phyloP scores from a whole-genome alignment of 2,329 filamentous ascomycete genomes.

The Arachnomyces sp. region DNA sequence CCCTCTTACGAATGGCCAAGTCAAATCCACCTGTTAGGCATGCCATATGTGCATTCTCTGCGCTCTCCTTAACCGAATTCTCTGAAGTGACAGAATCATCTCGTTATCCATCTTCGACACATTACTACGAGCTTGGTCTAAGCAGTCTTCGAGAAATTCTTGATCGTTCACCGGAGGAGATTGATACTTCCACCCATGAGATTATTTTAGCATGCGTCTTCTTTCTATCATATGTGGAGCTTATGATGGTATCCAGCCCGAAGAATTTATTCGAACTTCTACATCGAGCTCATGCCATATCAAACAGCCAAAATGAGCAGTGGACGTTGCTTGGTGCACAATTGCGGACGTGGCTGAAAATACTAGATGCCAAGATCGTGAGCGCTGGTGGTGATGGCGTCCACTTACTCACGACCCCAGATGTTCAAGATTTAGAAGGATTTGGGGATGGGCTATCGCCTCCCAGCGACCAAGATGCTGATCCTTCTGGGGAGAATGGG shows the following conservation, averaged over 20 bases:
- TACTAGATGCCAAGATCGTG: constrained; percentile 2
- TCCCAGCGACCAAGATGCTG: background rate
- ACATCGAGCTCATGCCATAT: background rate
- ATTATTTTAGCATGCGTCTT: background rate
- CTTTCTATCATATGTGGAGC: constrained; percentile 1
- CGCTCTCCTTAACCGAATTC: background rate
- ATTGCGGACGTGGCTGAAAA: background rate
- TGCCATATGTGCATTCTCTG: constrained; percentile 2
- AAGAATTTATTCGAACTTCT: constrained; percentile 1
- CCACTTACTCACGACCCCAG: background rate
- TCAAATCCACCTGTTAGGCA: background rate
- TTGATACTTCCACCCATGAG: background rate
- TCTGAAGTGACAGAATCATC: background rate
- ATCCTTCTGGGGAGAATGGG: background rate
- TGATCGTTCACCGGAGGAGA: background rate
- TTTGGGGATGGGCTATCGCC: background rate
- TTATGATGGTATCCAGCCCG: background rate
- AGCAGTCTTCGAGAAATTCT: too few relatives aligned
- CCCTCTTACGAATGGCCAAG: constrained; percentile 1
- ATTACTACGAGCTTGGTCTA: background rate
- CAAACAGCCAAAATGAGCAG: background rate
- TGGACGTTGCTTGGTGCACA: background rate
- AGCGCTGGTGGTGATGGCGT: constrained; percentile 1
- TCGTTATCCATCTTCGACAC: background rate
- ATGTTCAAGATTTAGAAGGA: background rate